Evolutionary conservation across 1,284 basidiomycete species (phyloP), one percentile per base, ranked within the genome.

Genomic region (Agroathelia rolfsii): DNA sequence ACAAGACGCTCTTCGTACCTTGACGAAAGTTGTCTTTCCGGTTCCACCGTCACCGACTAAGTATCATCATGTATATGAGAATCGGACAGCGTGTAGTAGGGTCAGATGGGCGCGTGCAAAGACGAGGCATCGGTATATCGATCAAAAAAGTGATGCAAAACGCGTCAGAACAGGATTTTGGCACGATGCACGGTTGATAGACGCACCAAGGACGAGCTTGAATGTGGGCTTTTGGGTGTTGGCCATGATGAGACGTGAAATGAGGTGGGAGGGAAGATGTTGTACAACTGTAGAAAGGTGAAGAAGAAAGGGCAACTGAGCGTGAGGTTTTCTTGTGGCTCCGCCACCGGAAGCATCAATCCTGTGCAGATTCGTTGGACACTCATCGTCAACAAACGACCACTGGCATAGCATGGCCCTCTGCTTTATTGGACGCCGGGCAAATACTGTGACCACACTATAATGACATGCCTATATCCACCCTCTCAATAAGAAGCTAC

Each of bases 21-120:
- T 95, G 69, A 96, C 90, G 59, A 96, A 95, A 40, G 92, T 95
- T 42, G 90, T 95, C 70, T 95, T 93, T 51, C 92, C 94, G 41
- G 94, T 97, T 60, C 94, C 94, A 62, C 94, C 94, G 56, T 97
- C 94, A 54, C 94, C 93, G 52, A 96, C 93, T 85, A 46, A 32
- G 46, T 30, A 42, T 32, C 42, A 50, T 51, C 47, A 52, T 33
- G 31, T 28, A 34, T 35, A 32, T 38, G 41, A 32, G 39, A 33
- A 30, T 34, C 38, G 24, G 45, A 40, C 45, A 37, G 35, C 39
- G 47, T 46, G 49, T 40, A 28, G 53, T 52, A 38, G 49, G 53
- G 49, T 23, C 28, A 36, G 27, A 37, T 35, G 23, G 35, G 38
- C 40, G 39, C 38, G 40, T 35, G 47, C 44, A 32, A 42, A 36